Base-by-base conservation (phyloP, 1,284 basidiomycete species). In the Ganoderma meredithae region DNA sequence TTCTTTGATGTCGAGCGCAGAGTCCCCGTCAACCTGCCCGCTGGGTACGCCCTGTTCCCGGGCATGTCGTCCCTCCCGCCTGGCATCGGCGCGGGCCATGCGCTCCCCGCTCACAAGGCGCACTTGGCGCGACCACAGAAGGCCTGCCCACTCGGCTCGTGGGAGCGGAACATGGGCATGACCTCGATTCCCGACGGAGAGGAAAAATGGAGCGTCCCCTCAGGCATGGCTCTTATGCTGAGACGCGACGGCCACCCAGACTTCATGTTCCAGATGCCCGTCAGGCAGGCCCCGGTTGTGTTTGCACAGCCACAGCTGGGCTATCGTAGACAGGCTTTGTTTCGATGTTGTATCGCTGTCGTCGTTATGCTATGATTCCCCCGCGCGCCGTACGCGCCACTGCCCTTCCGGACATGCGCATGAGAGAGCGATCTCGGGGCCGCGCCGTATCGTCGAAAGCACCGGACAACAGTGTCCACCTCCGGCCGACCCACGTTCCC, bases 11-110 rank as follows among this genome's bases (percentile, higher is more conserved):
- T 33, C 53, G 19, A 39, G 5, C 49, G 53, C 43, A 33, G 47
- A 15, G 36, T n/a, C 1, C 33, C 67, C 43, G 67, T 68, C 53
- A 68, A 68, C 52, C 59, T 64, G 3, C 67, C 67, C 22, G 12
- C 27, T 7, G 63, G 60, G 12, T 59, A 61, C 55, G 41, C 58
- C 27, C 13, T 68, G 13, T 40, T 39, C 40, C 31, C 59, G 22
- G 43, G 17, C 17, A 15, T 52, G n/a, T 5, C 49, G 61, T 27
- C 13, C 31, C 25, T 33, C n/a, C 55, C 53, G 19, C 25, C 49
- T 25, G 49, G 49, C 22, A 3, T 31, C 49, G 12, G 6, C 27
- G 13, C 8, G 1, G 49, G 19, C 25, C 27, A 19, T 53, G 13
- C 22, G 5, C 12, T 25, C 4, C 49, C 49, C 27, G 49, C 10